phyloP scores from a whole-genome alignment of 352 stramenopile species.

The Phytophthora kernoviae region DNA sequence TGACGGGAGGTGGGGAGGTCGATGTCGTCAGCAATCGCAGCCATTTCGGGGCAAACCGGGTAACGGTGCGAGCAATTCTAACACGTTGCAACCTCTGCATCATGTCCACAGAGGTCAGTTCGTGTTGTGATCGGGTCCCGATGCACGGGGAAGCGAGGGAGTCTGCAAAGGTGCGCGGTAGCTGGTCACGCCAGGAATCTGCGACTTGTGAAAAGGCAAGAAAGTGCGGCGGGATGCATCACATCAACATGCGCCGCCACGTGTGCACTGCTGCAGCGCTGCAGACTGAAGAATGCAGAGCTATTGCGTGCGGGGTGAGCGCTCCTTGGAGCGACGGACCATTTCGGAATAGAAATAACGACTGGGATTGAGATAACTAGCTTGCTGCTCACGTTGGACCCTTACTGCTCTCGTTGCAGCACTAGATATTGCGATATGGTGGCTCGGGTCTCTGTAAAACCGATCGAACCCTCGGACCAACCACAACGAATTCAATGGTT shows the following conservation, averaged over 20 bases:
- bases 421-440: no score
- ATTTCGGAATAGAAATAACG: no score
- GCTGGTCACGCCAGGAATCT: neutral
- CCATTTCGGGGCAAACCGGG: conserved; percentile 8
- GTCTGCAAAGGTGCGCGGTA: neutral
- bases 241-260: neutral
- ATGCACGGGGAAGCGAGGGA: neutral
- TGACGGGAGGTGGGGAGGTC: neutral
- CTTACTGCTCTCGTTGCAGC: no score
- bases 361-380: no score
- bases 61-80: neutral
- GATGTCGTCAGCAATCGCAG: conserved; percentile 7
- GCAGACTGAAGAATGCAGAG: no score
- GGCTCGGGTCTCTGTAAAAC: no score
- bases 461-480: no score
- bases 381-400: no score
- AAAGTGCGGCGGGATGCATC: neutral
- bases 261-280: no score
- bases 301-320: no score
- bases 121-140: neutral
- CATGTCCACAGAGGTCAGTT: neutral
- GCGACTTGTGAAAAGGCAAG: neutral
- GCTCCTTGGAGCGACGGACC: no score
- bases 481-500: no score
- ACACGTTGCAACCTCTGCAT: neutral